A percentile compares a stretch with the other conserved stretches of the same genome.
These are phyloP conservation scores for Hypoxylon sp. DNA, from an alignment of 2,329 filamentous ascomycete species.

Conservation along the genomic window DNA sequence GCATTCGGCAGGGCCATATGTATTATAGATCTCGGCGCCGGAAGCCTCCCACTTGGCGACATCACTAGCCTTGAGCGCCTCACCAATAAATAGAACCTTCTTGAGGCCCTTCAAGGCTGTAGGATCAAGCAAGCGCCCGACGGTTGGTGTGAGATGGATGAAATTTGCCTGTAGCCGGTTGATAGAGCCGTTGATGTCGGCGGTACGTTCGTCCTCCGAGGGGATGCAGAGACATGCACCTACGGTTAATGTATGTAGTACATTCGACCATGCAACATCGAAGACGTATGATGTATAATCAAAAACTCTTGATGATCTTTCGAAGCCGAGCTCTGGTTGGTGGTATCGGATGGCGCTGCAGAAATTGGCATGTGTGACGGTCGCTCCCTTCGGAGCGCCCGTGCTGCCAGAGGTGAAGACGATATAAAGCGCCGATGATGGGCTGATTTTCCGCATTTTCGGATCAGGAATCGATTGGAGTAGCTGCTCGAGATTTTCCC, in stretches of 20 bases:
- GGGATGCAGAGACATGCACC: constrained; percentile 53
- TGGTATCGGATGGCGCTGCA: constrained; percentile 45
- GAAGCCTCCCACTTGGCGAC: not conserved
- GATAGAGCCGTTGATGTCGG: constrained; percentile 52
- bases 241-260: constrained; percentile 55
- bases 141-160: constrained; percentile 27
- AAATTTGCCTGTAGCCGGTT: constrained; percentile 29
- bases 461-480: too few species aligned
- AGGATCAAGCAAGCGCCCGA: not conserved
- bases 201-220: constrained; percentile 56
- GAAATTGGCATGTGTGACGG: constrained; percentile 44
- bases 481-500: too few species aligned
- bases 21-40: too few species aligned
- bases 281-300: constrained; percentile 55
- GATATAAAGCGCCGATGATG: constrained; percentile 51
- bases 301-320: constrained; percentile 31
- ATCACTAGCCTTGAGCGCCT: not conserved
- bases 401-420: constrained; percentile 68
- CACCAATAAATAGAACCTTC: constrained; percentile 14
- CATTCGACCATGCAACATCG: constrained; percentile 56
- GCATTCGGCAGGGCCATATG: too few species aligned
- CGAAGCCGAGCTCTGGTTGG: constrained; percentile 23
- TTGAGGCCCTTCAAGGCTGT: not conserved
- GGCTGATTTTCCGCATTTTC: not conserved
- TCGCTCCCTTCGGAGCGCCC: constrained; percentile 63